A percentile compares a stretch with the other conserved stretches of the same genome.
phyloP scores from a whole-genome alignment of 768 basidiomycete species.

The Inosperma sp. region DNA sequence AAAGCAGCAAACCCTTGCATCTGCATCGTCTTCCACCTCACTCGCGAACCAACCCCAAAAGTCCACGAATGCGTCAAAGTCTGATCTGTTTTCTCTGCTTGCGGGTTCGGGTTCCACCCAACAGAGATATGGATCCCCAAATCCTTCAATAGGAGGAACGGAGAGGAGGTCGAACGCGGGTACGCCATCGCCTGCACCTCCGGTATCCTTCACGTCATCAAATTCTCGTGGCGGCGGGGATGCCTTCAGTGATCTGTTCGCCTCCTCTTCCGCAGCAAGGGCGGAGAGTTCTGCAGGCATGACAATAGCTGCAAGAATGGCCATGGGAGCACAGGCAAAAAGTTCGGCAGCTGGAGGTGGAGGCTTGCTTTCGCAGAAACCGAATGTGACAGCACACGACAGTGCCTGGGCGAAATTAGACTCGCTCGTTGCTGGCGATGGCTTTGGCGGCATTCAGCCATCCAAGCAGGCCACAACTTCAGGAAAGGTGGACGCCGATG shows the following conservation, averaged over 20 bases:
- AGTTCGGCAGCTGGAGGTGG: constrained; percentile 16
- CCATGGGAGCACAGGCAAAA: constrained; percentile 52
- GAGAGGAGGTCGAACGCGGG: constrained; percentile 5
- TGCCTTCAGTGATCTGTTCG: constrained; percentile 72
- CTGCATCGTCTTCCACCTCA: constrained; percentile 23
- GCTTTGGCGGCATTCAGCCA: constrained; percentile 13
- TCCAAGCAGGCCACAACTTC: too few relatives aligned
- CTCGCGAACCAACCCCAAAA: constrained; percentile 14
- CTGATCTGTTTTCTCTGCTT: constrained; percentile 25
- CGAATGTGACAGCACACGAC: constrained; percentile 27
- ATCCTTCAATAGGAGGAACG: background rate
- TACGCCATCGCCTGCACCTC: constrained; percentile 13
- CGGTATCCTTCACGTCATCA: constrained; percentile 32
- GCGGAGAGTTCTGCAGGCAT: too few relatives aligned
- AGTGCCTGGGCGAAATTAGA: constrained; percentile 65
- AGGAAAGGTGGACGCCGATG: constrained; percentile 18
- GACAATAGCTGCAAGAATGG: constrained; percentile 69
- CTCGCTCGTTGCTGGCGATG: constrained; percentile 29
- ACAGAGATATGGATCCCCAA: constrained; percentile 9
- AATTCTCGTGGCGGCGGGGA: constrained; percentile 41
- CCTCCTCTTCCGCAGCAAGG: constrained; percentile 27
- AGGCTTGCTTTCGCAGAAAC: constrained; percentile 15
- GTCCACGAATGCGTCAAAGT: constrained; percentile 13
- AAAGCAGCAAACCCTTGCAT: constrained; percentile 43
- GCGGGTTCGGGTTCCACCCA: constrained; percentile 13